Evolutionary conservation across 345 rosid species (phyloP).

Genomic region (Citropsis articulata): DNA sequence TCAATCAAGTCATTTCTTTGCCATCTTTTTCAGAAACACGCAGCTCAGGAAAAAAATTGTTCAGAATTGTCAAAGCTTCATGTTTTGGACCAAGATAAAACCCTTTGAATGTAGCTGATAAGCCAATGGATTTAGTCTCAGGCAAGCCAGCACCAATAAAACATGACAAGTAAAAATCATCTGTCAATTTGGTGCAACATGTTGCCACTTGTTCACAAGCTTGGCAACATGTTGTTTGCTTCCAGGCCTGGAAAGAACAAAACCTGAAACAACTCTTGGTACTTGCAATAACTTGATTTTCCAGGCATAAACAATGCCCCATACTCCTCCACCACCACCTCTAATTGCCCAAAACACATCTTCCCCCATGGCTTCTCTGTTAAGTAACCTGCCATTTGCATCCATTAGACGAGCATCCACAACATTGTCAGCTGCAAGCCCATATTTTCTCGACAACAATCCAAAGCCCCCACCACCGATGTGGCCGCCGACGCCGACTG

Average conservation of each 20-base stretch:
- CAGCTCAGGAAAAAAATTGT: slow-evolving; percentile 34
- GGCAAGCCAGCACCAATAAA: slow-evolving; percentile 36
- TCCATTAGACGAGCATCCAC: slow-evolving; percentile 47
- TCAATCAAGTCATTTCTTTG: slow-evolving; percentile 53
- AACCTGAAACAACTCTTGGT: slow-evolving; percentile 39
- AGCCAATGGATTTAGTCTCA: slow-evolving; percentile 12
- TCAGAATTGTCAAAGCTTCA: slow-evolving; percentile 27
- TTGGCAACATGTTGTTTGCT: slow-evolving; percentile 18
- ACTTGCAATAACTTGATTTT: slow-evolving; percentile 36
- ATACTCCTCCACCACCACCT: slow-evolving; percentile 56
- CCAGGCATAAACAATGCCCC: slow-evolving; percentile 58
- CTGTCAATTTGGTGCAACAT: slow-evolving; percentile 34
- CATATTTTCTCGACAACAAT: slow-evolving; percentile 45
- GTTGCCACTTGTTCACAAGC: slow-evolving; percentile 44
- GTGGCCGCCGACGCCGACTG: slow-evolving; percentile 53
- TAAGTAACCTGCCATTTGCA: slow-evolving; percentile 30
- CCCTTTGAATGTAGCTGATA: slow-evolving; percentile 44
- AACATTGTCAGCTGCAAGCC: slow-evolving; percentile 52
- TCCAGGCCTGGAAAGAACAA: slow-evolving; percentile 32
- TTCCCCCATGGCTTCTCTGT: slow-evolving; percentile 52
- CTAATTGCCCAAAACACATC: slow-evolving; percentile 66
- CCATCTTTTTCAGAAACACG: slow-evolving; percentile 33
- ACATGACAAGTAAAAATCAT: slow-evolving; percentile 38
- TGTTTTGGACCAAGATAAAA: slow-evolving; percentile 45
- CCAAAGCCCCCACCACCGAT: slow-evolving; percentile 50